Conservation (phyloP, 139 green algal species). For the Asterochloris sp. region DNA sequence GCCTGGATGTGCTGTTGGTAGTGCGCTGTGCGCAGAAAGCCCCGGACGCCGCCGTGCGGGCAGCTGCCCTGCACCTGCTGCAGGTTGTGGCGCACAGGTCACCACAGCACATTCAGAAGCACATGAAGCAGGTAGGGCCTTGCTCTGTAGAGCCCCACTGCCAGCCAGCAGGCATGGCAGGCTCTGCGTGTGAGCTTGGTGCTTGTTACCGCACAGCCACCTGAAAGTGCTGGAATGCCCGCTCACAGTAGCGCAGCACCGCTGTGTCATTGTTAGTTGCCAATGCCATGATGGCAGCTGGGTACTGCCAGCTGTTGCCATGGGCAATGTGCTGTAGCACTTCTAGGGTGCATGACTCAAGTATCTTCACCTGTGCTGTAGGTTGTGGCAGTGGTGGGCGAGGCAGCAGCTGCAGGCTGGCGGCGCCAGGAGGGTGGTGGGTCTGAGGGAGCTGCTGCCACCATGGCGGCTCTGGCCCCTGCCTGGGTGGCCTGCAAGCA, state of each 20-base stretch:
- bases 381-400: slow-evolving; percentile 39
- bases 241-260: too few relatives aligned
- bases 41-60: slow-evolving; percentile 57
- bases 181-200: too few relatives aligned
- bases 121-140: slow-evolving; percentile 55
- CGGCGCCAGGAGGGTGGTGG: slow-evolving; percentile 38
- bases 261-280: too few relatives aligned
- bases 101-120: slow-evolving; percentile 45
- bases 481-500: slow-evolving; percentile 46
- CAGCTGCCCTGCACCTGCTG: slow-evolving; percentile 65
- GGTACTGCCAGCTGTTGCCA: too few relatives aligned
- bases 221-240: too few relatives aligned
- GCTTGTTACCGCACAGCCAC: too few relatives aligned
- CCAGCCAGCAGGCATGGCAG: too few relatives aligned
- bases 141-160: too few relatives aligned
- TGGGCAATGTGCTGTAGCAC: too few relatives aligned
- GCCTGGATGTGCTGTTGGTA: slow-evolving; percentile 33
- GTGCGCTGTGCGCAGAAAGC: slow-evolving; percentile 45
- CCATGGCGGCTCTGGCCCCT: slow-evolving; percentile 38
- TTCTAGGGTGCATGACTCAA: too few relatives aligned
- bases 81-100: slow-evolving; percentile 25
- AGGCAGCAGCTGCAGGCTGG: slow-evolving; percentile 16
- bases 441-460: slow-evolving; percentile 36
- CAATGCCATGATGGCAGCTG: too few relatives aligned
- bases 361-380: neutral